Evolutionary conservation across 257 asterid genomes (phyloP).

Genomic region (Plectranthus barbatus): DNA sequence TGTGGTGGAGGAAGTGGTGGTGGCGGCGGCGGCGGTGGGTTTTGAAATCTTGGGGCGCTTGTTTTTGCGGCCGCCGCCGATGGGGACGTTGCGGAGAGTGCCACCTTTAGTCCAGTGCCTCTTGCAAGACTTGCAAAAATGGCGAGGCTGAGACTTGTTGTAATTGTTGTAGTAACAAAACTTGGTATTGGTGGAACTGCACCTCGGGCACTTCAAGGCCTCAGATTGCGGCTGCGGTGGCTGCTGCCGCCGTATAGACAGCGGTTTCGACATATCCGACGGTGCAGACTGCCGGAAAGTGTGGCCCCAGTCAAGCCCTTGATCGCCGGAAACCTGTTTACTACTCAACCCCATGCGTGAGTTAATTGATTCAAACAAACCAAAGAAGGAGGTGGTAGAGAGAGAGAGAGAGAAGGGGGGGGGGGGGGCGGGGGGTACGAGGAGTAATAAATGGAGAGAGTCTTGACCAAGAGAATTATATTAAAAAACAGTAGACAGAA

Average conservation of each 20-base stretch:
- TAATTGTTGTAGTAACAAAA: too few relatives aligned
- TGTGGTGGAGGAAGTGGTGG: slow-evolving; percentile 3
- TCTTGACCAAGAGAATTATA: neutral
- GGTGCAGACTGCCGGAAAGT: slow-evolving; percentile 15
- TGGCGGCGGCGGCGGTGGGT: slow-evolving; percentile 1
- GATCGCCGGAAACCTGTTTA: slow-evolving; percentile 24
- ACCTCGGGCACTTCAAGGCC: slow-evolving; percentile 60
- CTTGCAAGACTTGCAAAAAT: slow-evolving; percentile 68
- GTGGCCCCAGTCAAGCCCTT: slow-evolving; percentile 29
- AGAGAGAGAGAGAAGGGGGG: slow-evolving; percentile 8
- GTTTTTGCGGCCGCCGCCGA: slow-evolving; percentile 71
- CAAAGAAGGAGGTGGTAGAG: neutral
- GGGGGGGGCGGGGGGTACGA: too few relatives aligned
- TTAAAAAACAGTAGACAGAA: neutral
- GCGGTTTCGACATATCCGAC: slow-evolving; percentile 27
- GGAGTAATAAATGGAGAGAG: slow-evolving; percentile 4
- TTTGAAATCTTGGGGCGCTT: slow-evolving; percentile 38
- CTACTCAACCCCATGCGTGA: slow-evolving; percentile 32
- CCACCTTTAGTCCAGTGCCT: slow-evolving; percentile 92
- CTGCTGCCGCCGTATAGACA: slow-evolving; percentile 17
- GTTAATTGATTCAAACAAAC: neutral
- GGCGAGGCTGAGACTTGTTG: slow-evolving; percentile 62
- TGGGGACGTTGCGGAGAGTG: too few relatives aligned
- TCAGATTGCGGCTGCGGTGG: slow-evolving; percentile 22
- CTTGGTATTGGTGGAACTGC: slow-evolving; percentile 45